Evolutionary conservation across 2,329 filamentous ascomycete species (phyloP), one percentile per base, ranked within the genome.

Genomic region (Ophiostoma himal-ulmi): DNA sequence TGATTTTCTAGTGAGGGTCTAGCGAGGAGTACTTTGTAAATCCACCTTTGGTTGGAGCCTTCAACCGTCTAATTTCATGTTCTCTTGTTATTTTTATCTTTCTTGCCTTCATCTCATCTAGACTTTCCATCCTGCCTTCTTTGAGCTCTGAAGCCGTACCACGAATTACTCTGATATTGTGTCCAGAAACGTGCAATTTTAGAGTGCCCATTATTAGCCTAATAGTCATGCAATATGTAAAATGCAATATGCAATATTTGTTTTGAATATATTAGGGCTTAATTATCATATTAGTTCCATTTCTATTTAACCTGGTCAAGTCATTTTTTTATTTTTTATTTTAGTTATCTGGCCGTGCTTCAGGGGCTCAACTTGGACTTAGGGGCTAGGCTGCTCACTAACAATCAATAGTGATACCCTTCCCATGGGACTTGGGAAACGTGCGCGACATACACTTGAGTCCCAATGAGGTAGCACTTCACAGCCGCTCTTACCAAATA

Each of bases 401-500:
- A 17, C 44, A 14, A 17, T 20, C 44, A 48, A 20, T 48, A 48
- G 5, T 48, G 1, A 22, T 64, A 37, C 60, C 60, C 34, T 64
- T 64, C 34, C 60, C 60, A 64, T 34, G 60, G 26, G 3, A 5
- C 14, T 7, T 62, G 26, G 8, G 26, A 17, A 17, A 13, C 30
- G 26, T 62, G 57, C 13, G 26, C 14, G 26, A 62, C 14, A 22
- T 64, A 64, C 26, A n/a, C 37, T 36, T 20, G 60, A 37, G 17
- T 37, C 60, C 57, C 57, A 62, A 64, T 20, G 20, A 20, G 60
- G 60, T 64, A 64, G 60, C 60, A 64, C 26, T 37, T 30, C 34
- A n/a, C 30, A n/a, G 30, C 34, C 17, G 60, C 60, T 20, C 30
- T 64, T 64, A 36, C 60, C 60, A 34, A 64, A 64, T 37, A 34